phyloP scores from a whole-genome alignment of 805 yeast species.

The Lachancea thermotolerans region DNA sequence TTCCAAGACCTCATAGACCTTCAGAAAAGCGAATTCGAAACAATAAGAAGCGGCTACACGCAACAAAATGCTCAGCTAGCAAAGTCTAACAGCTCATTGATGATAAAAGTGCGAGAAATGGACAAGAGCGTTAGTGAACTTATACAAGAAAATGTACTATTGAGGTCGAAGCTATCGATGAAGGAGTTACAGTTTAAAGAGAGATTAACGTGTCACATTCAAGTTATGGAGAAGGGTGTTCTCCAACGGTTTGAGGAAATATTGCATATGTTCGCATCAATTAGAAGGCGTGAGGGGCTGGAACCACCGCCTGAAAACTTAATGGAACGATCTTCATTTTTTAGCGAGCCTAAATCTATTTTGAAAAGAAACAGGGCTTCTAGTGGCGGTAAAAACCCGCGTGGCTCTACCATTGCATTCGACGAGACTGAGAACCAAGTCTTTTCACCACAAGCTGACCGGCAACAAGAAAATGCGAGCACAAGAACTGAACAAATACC shows the following conservation, averaged over 20 bases:
- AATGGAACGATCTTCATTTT: slow-evolving; percentile 13
- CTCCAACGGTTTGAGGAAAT: slow-evolving; percentile 40
- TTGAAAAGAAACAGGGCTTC: slow-evolving; percentile 5
- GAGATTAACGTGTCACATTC: slow-evolving; percentile 35
- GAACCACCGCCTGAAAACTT: slow-evolving; percentile 7
- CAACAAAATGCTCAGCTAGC: slow-evolving; percentile 51
- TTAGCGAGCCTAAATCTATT: slow-evolving; percentile 17
- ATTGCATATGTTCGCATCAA: slow-evolving; percentile 35
- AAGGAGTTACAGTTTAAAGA: slow-evolving; percentile 27
- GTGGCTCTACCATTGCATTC: slow-evolving; percentile 5
- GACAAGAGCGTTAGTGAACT: slow-evolving; percentile 46
- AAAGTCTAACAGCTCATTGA: slow-evolving; percentile 46
- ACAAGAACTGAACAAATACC: slow-evolving; percentile 10
- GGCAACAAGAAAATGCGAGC: not conserved
- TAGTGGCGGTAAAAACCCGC: not conserved
- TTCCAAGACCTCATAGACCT: slow-evolving; percentile 26
- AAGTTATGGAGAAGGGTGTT: slow-evolving; percentile 37
- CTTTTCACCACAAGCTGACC: slow-evolving; percentile 1
- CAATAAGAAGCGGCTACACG: slow-evolving; percentile 22
- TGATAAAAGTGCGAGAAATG: slow-evolving; percentile 44
- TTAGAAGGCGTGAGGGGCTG: slow-evolving; percentile 39
- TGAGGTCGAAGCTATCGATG: slow-evolving; percentile 34
- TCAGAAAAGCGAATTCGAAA: slow-evolving; percentile 17
- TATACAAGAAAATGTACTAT: slow-evolving; percentile 42
- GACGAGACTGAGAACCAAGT: slow-evolving; percentile 4